phyloP scores from a whole-genome alignment of 2,329 filamentous ascomycete genomes.

The Ophiostoma sp. region DNA sequence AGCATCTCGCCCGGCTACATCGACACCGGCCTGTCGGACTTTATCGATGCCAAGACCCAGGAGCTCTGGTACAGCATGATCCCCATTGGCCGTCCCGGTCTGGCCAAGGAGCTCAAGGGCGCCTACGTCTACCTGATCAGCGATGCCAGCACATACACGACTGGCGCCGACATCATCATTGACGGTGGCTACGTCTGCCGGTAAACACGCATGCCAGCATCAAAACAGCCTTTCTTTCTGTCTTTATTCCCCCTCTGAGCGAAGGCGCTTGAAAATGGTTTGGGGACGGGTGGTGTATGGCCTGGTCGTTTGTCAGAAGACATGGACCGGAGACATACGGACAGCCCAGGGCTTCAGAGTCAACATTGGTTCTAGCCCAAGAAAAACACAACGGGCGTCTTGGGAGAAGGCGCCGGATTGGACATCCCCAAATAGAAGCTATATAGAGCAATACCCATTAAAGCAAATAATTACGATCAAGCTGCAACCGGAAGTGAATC shows the following conservation, averaged over 20 bases:
- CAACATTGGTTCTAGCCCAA: not conserved
- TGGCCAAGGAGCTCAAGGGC: slow-evolving; percentile 71
- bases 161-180: slow-evolving; percentile 65
- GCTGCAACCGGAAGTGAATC: not conserved
- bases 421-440: not conserved
- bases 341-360: not conserved
- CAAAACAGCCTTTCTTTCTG: not conserved
- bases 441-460: not conserved
- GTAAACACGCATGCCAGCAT: slow-evolving; percentile 14
- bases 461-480: not conserved
- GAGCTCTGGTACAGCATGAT: slow-evolving; percentile 71
- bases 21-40: slow-evolving; percentile 64
- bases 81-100: slow-evolving; percentile 73
- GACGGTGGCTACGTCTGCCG: slow-evolving; percentile 67
- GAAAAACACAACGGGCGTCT: slow-evolving; percentile 6
- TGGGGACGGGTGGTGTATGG: slow-evolving; percentile 11
- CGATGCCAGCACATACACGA: slow-evolving; percentile 78
- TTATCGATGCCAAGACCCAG: slow-evolving; percentile 61
- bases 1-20: slow-evolving; percentile 71
- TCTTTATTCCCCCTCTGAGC: slow-evolving; percentile 6
- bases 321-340: not conserved
- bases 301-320: not conserved
- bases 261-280: not conserved
- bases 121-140: slow-evolving; percentile 76
- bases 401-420: not conserved